Base-by-base conservation (phyloP, 2,329 filamentous ascomycete genomes). In the Fusarium dimerum region DNA sequence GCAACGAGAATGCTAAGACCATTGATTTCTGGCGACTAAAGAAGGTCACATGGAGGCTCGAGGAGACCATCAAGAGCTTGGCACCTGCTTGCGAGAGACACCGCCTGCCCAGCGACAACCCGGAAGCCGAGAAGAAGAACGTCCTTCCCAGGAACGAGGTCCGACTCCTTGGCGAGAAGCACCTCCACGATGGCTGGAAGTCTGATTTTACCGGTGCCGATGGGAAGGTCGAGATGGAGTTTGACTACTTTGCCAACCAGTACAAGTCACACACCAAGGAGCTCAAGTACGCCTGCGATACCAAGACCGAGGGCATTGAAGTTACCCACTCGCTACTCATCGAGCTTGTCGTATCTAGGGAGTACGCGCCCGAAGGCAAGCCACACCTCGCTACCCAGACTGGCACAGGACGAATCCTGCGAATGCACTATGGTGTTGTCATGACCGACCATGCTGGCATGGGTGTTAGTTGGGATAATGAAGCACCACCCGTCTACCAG, bases 401-500 rank as follows among this genome's bases (percentile, higher is more conserved):
- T 0, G 93, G 93, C 55, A 89, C 92, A 3, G 94, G 93, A 1
- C 85, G 93, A 58, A 93, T 97, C 47, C 78, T 99, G 55, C 84
- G 93, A 60, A 97, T 96, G 82, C 90, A 96, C 70, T 97, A 97
- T 76, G 85, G 83, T 64, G 80, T 94, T 48, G 78, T 85, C 51
- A 81, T 97, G 50, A 97, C 92, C 5, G 89, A 96, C 74, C 84
- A 90, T 54, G 83, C 84, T 17, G 93, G 93, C 16, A 82, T 96
- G 68, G 92, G 93, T 46, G 92, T 99, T 64, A 90, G 89, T 62
- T 99, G 94, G 93, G 93, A 97, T 63, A 93, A 97, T 73, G 93
- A 99, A 76, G 86, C 90, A 66, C 93, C 93, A 12, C 93, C 93
- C 1, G 84, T 95, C 61, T 99, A 99, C 73, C 88, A 94, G 72